Base-by-base conservation (phyloP, 2,329 filamentous ascomycete genomes). In the Paraphoma chrysanthemicola region DNA sequence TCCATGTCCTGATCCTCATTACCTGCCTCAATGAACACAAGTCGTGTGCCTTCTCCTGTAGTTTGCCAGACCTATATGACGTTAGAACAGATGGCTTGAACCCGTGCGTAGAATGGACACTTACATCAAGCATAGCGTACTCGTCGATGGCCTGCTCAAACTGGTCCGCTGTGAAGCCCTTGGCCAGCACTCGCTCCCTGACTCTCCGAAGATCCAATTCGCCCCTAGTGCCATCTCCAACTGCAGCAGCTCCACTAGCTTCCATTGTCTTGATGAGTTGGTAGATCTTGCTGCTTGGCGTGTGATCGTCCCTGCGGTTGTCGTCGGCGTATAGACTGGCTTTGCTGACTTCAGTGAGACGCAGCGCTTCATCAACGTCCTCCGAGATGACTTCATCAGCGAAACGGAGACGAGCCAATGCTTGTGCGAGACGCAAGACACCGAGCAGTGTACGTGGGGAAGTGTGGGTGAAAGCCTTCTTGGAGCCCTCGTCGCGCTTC, bases 161-260 rank as follows among this genome's bases (percentile, higher is more conserved):
- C 78, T 99, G 93, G 77, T 98, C 92, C 63, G 93, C 90, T 0
- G 94, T 99, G 78, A 97, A 99, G 2, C 95, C 95, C 85, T 97
- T 97, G 51, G 93, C 95, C 69, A 98, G 84, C 30, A 99, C 93
- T 64, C 95, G 83, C 78, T 97, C 93, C 75, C 93, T 87, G 57
- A 99, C 92, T 78, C 92, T 90, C 65, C 90, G 86, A 82, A 99
- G 85, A 77, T 90, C 95, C 68, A 99, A 80, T 78, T 97, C 93
- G 17, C 90, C 82, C 66, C 85, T 66, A 74, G 73, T 83, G 29
- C 91, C 92, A 45, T 92, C 88, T 42, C 91, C 88, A 66, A 94
- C 93, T 54, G 87, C 87, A 44, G 87, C 88, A 51, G 93, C 92
- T 54, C 94, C 93, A 51, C 88, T 89, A 69, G 96, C 93, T 44